A percentile compares a stretch with the other conserved stretches of the same genome.
These are phyloP conservation scores for Wolfiporia cocos DNA, from an alignment of 1,284 basidiomycete genomes.

Conservation along the genomic window DNA sequence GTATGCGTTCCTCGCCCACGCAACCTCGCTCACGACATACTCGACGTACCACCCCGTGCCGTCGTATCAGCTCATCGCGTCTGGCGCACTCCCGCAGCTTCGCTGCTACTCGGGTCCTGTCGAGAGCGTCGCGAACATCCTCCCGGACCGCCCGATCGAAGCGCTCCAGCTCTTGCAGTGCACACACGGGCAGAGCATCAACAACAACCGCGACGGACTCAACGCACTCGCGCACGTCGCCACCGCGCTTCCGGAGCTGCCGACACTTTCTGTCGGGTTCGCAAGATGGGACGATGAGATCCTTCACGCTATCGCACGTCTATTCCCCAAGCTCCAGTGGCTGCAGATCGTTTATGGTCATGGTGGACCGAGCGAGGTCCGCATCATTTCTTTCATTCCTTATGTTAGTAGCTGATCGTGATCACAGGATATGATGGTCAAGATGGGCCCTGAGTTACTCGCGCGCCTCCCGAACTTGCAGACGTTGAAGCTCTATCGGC, in stretches of 20 bases:
- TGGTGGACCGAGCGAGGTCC: constrained; percentile 21
- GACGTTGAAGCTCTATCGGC: constrained; percentile 20
- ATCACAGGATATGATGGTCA: constrained; percentile 20
- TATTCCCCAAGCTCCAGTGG: constrained; percentile 21
- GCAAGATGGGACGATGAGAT: constrained; percentile 26
- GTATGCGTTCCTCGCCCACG: constrained; percentile 20
- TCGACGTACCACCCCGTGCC: constrained; percentile 20
- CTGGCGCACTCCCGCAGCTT: constrained; percentile 24
- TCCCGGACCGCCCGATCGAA: constrained; percentile 15
- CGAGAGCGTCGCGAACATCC: constrained; percentile 16
- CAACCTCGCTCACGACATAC: constrained; percentile 18
- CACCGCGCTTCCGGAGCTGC: constrained; percentile 11
- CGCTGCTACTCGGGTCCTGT: constrained; percentile 22
- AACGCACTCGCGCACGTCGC: constrained; percentile 16
- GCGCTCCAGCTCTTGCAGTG: constrained; percentile 21
- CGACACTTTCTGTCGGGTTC: constrained; percentile 23
- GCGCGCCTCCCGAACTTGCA: constrained; percentile 17
- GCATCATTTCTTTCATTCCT: background rate
- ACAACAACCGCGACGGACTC: constrained; percentile 16
- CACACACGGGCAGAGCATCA: constrained; percentile 8
- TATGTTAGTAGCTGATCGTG: background rate
- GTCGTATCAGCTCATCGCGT: constrained; percentile 17
- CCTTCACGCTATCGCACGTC: constrained; percentile 18
- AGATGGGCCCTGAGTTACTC: constrained; percentile 24
- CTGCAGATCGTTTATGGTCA: constrained; percentile 22